Conservation (phyloP, 257 asterid genomes). For the Handroanthus guayacan region DNA sequence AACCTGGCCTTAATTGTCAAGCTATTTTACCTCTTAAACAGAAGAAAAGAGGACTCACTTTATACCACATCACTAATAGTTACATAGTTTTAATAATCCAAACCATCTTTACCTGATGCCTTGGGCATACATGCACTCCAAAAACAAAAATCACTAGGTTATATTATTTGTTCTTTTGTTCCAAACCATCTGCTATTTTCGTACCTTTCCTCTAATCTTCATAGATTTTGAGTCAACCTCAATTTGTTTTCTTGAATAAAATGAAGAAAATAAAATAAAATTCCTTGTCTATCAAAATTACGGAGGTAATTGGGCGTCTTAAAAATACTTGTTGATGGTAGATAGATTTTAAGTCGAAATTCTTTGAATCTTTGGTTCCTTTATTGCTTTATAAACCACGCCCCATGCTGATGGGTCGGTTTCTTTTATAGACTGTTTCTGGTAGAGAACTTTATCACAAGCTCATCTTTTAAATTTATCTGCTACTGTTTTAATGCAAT, state of each 20-base stretch:
- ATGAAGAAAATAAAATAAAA: neutral
- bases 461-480: slow-evolving; percentile 10
- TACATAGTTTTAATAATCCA: slow-evolving; percentile 8
- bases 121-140: neutral
- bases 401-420: neutral
- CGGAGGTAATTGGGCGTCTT: neutral
- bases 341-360: slow-evolving; percentile 11
- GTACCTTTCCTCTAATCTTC: slow-evolving; percentile 18
- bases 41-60: slow-evolving; percentile 11
- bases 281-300: neutral
- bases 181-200: neutral
- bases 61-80: slow-evolving; percentile 4
- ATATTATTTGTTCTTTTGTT: slow-evolving; percentile 11
- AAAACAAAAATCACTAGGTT: neutral
- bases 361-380: neutral
- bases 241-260: neutral
- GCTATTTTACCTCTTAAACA: slow-evolving; percentile 8
- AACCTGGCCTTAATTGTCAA: slow-evolving; percentile 26
- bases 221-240: slow-evolving; percentile 4
- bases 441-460: slow-evolving; percentile 1
- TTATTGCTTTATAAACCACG: neutral
- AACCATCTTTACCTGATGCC: slow-evolving; percentile 5
- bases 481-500: neutral
- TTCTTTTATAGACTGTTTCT: slow-evolving; percentile 6
- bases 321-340: slow-evolving; percentile 15